A percentile compares a stretch with the other conserved stretches of the same genome.
phyloP scores from a whole-genome alignment of 495 filamentous ascomycete species.

The Hypoxylon trugodes region DNA sequence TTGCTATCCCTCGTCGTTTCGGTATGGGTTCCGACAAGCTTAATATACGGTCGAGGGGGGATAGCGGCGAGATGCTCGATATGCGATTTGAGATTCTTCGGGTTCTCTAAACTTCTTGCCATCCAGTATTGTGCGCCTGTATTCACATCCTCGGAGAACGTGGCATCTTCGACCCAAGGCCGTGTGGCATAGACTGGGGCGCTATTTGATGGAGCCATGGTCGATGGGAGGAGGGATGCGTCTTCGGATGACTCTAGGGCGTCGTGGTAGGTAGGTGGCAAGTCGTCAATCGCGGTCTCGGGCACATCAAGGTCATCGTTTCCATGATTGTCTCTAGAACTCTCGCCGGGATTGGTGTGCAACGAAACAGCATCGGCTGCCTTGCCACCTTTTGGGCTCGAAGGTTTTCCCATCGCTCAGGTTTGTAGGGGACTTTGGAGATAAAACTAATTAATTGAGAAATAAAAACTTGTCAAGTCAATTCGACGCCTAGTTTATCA shows the following conservation, averaged over 20 bases:
- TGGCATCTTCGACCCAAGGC: slow-evolving; percentile 25
- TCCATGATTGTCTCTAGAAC: slow-evolving; percentile 16
- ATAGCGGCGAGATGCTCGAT: slow-evolving; percentile 51
- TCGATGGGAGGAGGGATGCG: slow-evolving; percentile 27
- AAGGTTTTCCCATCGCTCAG: slow-evolving; percentile 30
- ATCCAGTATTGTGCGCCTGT: slow-evolving; percentile 49
- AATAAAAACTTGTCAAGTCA: too few species aligned
- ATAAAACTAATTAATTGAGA: background rate
- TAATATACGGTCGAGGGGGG: slow-evolving; percentile 57
- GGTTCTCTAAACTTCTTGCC: slow-evolving; percentile 52
- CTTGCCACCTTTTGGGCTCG: slow-evolving; percentile 3
- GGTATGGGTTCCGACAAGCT: slow-evolving; percentile 59
- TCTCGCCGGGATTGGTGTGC: slow-evolving; percentile 36
- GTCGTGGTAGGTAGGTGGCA: slow-evolving; percentile 41
- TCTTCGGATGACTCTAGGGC: slow-evolving; percentile 29
- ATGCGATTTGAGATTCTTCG: slow-evolving; percentile 51
- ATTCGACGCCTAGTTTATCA: too few species aligned
- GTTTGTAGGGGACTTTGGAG: background rate
- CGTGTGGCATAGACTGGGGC: background rate
- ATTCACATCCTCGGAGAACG: slow-evolving; percentile 33
- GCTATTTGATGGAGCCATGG: background rate
- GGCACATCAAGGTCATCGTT: slow-evolving; percentile 35
- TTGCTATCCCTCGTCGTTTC: slow-evolving; percentile 53
- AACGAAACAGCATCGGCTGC: slow-evolving; percentile 32
- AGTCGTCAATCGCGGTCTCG: slow-evolving; percentile 34